Evolutionary conservation across 1,284 basidiomycete genomes (phyloP).

Genomic region (Heliocybe sulcata): DNA sequence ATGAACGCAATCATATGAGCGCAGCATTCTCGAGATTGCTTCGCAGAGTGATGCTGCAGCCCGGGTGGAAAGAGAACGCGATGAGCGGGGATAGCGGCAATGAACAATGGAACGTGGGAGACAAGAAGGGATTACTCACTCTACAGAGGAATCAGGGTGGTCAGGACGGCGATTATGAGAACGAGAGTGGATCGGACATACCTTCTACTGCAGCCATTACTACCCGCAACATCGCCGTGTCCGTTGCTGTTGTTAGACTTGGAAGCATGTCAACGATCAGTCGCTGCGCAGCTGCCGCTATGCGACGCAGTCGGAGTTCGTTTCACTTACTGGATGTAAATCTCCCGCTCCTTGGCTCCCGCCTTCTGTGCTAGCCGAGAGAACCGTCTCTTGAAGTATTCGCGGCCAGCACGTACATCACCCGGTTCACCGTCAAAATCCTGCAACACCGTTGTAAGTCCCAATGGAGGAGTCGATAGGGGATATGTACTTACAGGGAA

Average conservation of each 20-base stretch:
- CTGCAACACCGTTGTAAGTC: slow-evolving; percentile 25
- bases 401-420: slow-evolving; percentile 70
- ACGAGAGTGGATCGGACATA: slow-evolving; percentile 26
- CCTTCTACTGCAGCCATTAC: slow-evolving; percentile 94
- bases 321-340: slow-evolving; percentile 79
- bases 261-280: slow-evolving; percentile 6
- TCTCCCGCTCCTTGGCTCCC: slow-evolving; percentile 79
- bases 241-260: slow-evolving; percentile 90
- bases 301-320: background rate
- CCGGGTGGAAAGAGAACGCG: slow-evolving; percentile 13
- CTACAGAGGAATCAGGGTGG: slow-evolving; percentile 28
- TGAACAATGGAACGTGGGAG: slow-evolving; percentile 9
- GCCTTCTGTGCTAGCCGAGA: slow-evolving; percentile 76
- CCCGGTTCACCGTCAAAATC: slow-evolving; percentile 70
- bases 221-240: slow-evolving; percentile 85
- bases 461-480: slow-evolving; percentile 5
- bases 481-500: slow-evolving; percentile 59
- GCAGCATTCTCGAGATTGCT: slow-evolving; percentile 10
- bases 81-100: slow-evolving; percentile 11
- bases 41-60: slow-evolving; percentile 11
- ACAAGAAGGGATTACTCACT: slow-evolving; percentile 56
- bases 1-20: slow-evolving; percentile 10
- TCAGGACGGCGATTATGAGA: slow-evolving; percentile 3
- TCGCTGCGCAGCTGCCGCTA: slow-evolving; percentile 1
- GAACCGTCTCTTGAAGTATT: slow-evolving; percentile 90